phyloP scores from a whole-genome alignment of 495 filamentous ascomycete species.

The Hypoxylon fragiforme region DNA sequence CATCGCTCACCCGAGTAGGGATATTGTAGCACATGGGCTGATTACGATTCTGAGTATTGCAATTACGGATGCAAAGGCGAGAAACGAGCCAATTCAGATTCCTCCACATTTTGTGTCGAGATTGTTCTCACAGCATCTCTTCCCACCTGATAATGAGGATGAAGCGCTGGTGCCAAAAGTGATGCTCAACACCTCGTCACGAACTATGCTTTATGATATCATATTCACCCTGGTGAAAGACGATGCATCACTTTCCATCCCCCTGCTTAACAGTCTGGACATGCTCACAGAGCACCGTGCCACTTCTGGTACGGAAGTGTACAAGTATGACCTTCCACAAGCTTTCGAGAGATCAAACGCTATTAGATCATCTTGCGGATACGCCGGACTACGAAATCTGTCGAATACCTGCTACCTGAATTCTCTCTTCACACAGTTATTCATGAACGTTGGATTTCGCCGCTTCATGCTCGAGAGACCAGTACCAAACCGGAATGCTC shows the following conservation, averaged over 20 bases:
- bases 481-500: conserved; percentile 57
- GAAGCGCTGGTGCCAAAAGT: conserved; percentile 35
- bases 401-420: conserved; percentile 98
- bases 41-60: conserved; percentile 45
- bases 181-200: conserved; percentile 58
- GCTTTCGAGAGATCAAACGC: conserved; percentile 66
- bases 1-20: conserved; percentile 54
- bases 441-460: conserved; percentile 91
- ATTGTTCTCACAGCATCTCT: conserved; percentile 71
- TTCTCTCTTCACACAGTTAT: conserved; percentile 92
- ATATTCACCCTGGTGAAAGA: conserved; percentile 62
- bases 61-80: conserved; percentile 19
- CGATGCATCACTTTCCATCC: conserved; percentile 50
- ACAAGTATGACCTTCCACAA: conserved; percentile 59
- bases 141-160: conserved; percentile 57
- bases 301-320: conserved; percentile 34
- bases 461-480: conserved; percentile 72
- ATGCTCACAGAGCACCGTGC: conserved; percentile 55
- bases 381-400: conserved; percentile 83
- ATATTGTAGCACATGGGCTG: conserved; percentile 52
- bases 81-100: conserved; percentile 13
- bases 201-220: conserved; percentile 66
- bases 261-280: conserved; percentile 56
- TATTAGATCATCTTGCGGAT: conserved; percentile 73
- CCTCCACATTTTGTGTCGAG: conserved; percentile 51